Evolutionary conservation across 2,329 filamentous ascomycete species (phyloP), one percentile per base, ranked within the genome.

Genomic region (Chrysoporthe cubensis): DNA sequence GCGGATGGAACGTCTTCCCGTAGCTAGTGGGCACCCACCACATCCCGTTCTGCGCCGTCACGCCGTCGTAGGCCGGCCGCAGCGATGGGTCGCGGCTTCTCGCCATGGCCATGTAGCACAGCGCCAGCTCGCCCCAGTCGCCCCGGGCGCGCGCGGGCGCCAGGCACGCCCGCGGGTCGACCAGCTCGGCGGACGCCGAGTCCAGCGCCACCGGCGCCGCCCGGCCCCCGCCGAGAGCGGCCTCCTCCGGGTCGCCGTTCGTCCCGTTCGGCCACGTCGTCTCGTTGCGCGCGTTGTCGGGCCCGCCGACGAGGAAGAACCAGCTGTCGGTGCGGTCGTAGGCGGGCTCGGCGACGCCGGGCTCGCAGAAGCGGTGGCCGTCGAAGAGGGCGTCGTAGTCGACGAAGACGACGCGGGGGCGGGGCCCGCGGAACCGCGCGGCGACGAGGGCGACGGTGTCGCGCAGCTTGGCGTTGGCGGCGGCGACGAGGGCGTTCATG

Each of bases 21-120:
- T 81, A 82, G 66, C 79, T 82, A 42, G 80, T 81, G 16, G 82
- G 81, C n/a, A 82, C 80, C 72, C 80, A 80, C 80, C 81, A 82
- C 79, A 81, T 82, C 2, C 78, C 79, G 57, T 78, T 78, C 64
- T 76, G 66, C 7, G 72, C 67, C 37, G 71, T 67, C 3, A 77
- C 34, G 14, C 74, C 70, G 0, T 72, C 74, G 9, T 73, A 67
- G 3, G 76, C 75, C 56, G 70, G 72, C 57, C 73, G 74, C 52
- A 83, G 73, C 3, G 71, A 74, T 3, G 80, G 78, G 63, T 83
- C 75, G 21, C 73, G 71, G 37, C 73, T 71, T 44, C 74, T 78
- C 3, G 80, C 78, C 73, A 77, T 79, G 26, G 79, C 80, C 80
- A 83, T 82, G 72, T 82, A 78, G 70, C 81, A 83, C 18, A 82